Evolutionary conservation across 2,329 filamentous ascomycete genomes (phyloP), one percentile per base, ranked within the genome.

Genomic region (Diaporthe eres): DNA sequence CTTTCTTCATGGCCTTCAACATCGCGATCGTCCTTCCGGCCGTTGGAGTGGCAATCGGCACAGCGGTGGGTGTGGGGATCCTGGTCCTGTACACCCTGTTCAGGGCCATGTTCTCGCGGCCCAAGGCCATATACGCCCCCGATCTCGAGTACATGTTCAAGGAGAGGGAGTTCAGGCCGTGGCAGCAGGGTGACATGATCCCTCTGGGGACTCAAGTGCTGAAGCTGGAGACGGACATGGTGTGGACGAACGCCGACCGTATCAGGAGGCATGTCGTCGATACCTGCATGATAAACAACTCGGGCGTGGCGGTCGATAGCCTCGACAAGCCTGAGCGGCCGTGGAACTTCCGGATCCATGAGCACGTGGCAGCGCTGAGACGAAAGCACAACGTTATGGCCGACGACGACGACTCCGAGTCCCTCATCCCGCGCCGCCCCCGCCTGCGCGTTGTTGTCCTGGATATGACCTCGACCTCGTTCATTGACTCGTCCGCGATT

Each of bases 401-500:
- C 28, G 61, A 49, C 12, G 34, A 42, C 12, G 28, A 25, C 2
- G 72, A 74, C 51, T 51, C 28, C 17, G 51, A 53, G n/a, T 51
- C 51, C 3, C 25, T 72, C 28, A 60, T 74, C 17, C 51, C 28
- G 10, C 57, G 42, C 25, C 72, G 55, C 6, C 42, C 65, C 1
- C 72, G 63, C 15, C 72, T 74, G 10, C 72, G 72, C 55, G 67
- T 74, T n/a, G 63, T 74, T 6, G 47, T 71, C 17, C 51, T 74
- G 31, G 80, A 81, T 25, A 82, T 79, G 47, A 79, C 81, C 9
- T 80, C 81, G 22, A 83, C 77, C n/a, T 82, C 84, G 53, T 85
- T 85, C 67, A 79, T 81, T 17, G 83, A 83, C 1, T 82, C 82
- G 2, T 85, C 85, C 22, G 84, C 82, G 51, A 81, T 82, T 13